phyloP scores from a whole-genome alignment of 352 stramenopile species.

The Pythium vanterpoolii region DNA sequence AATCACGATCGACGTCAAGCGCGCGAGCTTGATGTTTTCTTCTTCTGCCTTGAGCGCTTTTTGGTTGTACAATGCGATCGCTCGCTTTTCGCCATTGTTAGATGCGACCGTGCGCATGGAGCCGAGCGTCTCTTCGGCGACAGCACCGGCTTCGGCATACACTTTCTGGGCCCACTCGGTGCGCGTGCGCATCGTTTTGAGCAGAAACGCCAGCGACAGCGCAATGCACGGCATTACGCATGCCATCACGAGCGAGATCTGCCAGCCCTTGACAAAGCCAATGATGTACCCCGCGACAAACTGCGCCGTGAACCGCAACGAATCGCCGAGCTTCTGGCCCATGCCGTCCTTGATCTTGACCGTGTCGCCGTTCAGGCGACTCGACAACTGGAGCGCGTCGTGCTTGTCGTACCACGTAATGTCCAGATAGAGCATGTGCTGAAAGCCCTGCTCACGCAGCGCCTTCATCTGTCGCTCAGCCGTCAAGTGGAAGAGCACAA shows the following conservation, averaged over 20 bases:
- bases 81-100: constrained; percentile 28
- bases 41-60: constrained; percentile 28
- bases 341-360: constrained; percentile 36
- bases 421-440: constrained; percentile 23
- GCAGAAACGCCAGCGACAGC: constrained; percentile 25
- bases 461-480: constrained; percentile 29
- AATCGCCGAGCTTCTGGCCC: constrained; percentile 35
- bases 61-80: constrained; percentile 26
- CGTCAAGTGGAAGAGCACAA: constrained; percentile 26
- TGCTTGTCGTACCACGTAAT: constrained; percentile 27
- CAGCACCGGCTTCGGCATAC: constrained; percentile 32
- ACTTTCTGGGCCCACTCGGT: constrained; percentile 24
- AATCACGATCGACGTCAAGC: constrained; percentile 23
- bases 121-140: constrained; percentile 37
- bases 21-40: constrained; percentile 30
- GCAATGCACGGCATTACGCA: constrained; percentile 34
- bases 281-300: constrained; percentile 33
- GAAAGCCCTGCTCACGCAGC: constrained; percentile 14
- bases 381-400: constrained; percentile 23
- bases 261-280: constrained; percentile 34
- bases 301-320: constrained; percentile 26
- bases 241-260: constrained; percentile 36
- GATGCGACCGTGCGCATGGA: constrained; percentile 35
- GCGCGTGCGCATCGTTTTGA: constrained; percentile 25
- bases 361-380: constrained; percentile 21